phyloP scores from a whole-genome alignment of 495 filamentous ascomycete genomes.

The Lasiosphaeris hirsuta region DNA sequence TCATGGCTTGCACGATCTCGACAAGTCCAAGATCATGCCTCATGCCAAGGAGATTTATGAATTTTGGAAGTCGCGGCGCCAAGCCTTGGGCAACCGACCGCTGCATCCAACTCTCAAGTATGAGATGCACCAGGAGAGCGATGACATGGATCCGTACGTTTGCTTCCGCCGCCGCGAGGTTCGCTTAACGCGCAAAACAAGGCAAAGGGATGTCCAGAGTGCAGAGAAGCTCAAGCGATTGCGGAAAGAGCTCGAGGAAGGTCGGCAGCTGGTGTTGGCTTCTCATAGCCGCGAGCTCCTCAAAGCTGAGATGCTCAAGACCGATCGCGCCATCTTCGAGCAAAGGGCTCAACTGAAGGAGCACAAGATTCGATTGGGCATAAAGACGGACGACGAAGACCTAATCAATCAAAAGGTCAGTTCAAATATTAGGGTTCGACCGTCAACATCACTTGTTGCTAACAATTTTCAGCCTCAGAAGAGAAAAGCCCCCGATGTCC shows the following conservation, averaged over 20 bases:
- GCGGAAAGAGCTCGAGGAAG: constrained; percentile 87
- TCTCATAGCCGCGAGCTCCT: constrained; percentile 74
- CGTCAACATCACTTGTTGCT: constrained; percentile 35
- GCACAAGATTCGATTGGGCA: constrained; percentile 78
- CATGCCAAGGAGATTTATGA: constrained; percentile 87
- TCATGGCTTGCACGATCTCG: constrained; percentile 66
- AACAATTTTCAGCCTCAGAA: constrained; percentile 55
- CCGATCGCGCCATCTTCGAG: constrained; percentile 74
- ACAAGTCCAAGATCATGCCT: constrained; percentile 58
- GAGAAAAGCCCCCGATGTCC: constrained; percentile 59
- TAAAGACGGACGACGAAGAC: constrained; percentile 93
- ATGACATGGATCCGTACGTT: constrained; percentile 95
- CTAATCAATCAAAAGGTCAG: constrained; percentile 89
- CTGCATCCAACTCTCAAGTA: constrained; percentile 82
- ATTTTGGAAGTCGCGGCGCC: constrained; percentile 78
- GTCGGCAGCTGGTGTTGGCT: constrained; percentile 71
- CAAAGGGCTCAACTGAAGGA: constrained; percentile 76
- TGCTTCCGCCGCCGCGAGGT: constrained; percentile 97
- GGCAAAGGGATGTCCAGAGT: constrained; percentile 87
- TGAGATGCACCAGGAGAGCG: constrained; percentile 86
- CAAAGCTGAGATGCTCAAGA: constrained; percentile 69
- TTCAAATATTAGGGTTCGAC: constrained; percentile 4
- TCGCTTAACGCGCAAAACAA: constrained; percentile 89
- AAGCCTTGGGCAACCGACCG: constrained; percentile 59
- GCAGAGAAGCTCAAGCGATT: constrained; percentile 91